Conservation (phyloP, 805 yeast species). For the Candida insectalens region DNA sequence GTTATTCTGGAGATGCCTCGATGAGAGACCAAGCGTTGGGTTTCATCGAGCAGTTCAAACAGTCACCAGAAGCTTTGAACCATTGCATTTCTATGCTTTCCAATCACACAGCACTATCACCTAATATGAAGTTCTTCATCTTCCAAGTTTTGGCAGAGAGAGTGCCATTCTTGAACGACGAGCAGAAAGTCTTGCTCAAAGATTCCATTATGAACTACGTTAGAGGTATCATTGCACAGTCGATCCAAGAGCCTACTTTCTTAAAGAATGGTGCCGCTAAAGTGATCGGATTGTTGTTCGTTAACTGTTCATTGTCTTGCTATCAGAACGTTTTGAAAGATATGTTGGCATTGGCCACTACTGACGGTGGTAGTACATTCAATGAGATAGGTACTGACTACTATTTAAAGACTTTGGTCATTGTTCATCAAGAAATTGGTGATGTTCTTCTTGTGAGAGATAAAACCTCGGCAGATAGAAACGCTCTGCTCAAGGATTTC, state of each 20-base stretch:
- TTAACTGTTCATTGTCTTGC: slow-evolving; percentile 33
- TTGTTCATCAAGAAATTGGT: slow-evolving; percentile 86
- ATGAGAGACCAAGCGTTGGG: slow-evolving; percentile 54
- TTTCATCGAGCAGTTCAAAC: slow-evolving; percentile 43
- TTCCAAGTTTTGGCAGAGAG: slow-evolving; percentile 61
- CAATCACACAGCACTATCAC: slow-evolving; percentile 19
- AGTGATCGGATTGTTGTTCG: slow-evolving; percentile 42
- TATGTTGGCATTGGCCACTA: slow-evolving; percentile 29
- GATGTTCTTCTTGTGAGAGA: slow-evolving; percentile 77
- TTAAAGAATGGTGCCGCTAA: slow-evolving; percentile 51
- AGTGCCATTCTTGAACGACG: slow-evolving; percentile 32
- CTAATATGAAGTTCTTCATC: slow-evolving; percentile 54
- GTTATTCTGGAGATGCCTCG: slow-evolving; percentile 47
- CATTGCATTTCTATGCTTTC: slow-evolving; percentile 40
- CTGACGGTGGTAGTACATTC: slow-evolving; percentile 18
- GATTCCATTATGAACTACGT: slow-evolving; percentile 38
- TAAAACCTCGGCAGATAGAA: slow-evolving; percentile 51
- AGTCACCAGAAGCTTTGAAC: slow-evolving; percentile 45
- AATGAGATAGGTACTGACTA: slow-evolving; percentile 49
- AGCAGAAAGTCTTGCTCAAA: slow-evolving; percentile 37
- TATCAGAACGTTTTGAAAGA: slow-evolving; percentile 47
- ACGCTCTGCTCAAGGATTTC: slow-evolving; percentile 67
- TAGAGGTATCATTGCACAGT: slow-evolving; percentile 16
- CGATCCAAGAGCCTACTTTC: slow-evolving; percentile 28
- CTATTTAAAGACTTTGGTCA: slow-evolving; percentile 60